Conservation (phyloP, 2,329 filamentous ascomycete genomes). For the Botryotinia narcissicola region DNA sequence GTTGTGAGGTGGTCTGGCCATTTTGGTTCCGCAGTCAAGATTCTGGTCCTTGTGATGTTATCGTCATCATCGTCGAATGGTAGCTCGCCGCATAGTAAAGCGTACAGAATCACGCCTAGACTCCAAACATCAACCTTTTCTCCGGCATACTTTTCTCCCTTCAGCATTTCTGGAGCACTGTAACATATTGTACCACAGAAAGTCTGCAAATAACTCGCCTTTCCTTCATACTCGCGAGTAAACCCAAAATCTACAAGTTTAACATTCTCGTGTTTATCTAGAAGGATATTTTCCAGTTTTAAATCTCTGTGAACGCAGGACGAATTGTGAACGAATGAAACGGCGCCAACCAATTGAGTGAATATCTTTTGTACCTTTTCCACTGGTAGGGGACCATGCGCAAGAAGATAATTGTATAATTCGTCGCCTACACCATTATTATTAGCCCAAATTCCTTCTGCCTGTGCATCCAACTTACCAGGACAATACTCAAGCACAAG, state of each 20-base stretch:
- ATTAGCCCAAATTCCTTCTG: conserved; percentile 33
- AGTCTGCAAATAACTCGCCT: conserved; percentile 90
- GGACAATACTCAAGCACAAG: conserved; percentile 95
- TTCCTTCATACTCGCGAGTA: conserved; percentile 94
- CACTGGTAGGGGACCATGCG: conserved; percentile 78
- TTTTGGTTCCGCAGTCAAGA: conserved; percentile 79
- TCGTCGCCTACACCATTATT: conserved; percentile 70
- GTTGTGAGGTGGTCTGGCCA: conserved; percentile 78
- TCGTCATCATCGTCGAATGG: conserved; percentile 98
- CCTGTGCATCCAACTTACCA: conserved; percentile 51
- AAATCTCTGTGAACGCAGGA: conserved; percentile 95
- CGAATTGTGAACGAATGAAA: conserved; percentile 91
- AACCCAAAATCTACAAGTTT: conserved; percentile 98
- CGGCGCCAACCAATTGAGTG: conserved; percentile 89
- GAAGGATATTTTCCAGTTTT: conserved; percentile 92
- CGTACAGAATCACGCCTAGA: conserved; percentile 80
- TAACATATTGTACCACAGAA: conserved; percentile 98
- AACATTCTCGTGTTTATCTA: conserved; percentile 96
- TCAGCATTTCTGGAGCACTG: conserved; percentile 96
- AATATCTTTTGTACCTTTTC: conserved; percentile 94
- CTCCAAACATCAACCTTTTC: conserved; percentile 99
- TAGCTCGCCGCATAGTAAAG: conserved; percentile 77
- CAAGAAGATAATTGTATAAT: conserved; percentile 91
- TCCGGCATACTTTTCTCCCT: conserved; percentile 95
- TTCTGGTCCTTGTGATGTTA: conserved; percentile 77